Conservation (phyloP, 371 early-diverging fungal genomes). For the Phascolomyces articulosus region DNA sequence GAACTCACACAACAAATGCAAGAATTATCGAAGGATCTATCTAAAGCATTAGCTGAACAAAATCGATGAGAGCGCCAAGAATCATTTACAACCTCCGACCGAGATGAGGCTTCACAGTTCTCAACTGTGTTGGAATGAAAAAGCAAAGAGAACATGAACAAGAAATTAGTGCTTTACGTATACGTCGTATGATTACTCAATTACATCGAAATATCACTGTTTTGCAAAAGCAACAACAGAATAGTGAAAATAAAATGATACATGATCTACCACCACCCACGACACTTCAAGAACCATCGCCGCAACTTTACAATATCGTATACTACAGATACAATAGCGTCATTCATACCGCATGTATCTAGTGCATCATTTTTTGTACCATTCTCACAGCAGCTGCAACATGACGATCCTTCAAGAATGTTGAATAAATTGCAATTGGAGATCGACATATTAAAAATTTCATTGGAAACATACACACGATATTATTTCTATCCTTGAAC, state of each 20-base stretch:
- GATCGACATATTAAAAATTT: conserved; percentile 7
- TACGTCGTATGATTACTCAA: conserved; percentile 20
- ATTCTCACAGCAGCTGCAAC: not conserved
- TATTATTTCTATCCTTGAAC: conserved; percentile 9
- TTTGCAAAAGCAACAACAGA: conserved; percentile 12
- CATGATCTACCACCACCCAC: too few species aligned
- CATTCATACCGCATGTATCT: too few species aligned
- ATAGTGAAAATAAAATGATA: too few species aligned
- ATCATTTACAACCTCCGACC: conserved; percentile 23
- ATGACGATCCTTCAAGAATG: too few species aligned
- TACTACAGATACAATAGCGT: too few species aligned
- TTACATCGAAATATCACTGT: conserved; percentile 23
- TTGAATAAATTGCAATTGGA: conserved; percentile 7
- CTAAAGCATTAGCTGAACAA: conserved; percentile 28
- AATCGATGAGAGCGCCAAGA: not conserved
- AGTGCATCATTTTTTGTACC: too few species aligned
- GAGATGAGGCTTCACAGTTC: conserved; percentile 35
- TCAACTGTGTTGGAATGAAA: conserved; percentile 21
- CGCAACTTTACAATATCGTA: too few species aligned
- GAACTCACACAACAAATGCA: conserved; percentile 44
- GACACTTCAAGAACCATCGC: too few species aligned
- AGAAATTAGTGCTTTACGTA: conserved; percentile 15
- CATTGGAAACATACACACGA: conserved; percentile 16
- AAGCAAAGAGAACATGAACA: conserved; percentile 27
- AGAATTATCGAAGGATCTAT: conserved; percentile 46